Base-by-base conservation (phyloP, 805 yeast genomes). In the Candida ficus region DNA sequence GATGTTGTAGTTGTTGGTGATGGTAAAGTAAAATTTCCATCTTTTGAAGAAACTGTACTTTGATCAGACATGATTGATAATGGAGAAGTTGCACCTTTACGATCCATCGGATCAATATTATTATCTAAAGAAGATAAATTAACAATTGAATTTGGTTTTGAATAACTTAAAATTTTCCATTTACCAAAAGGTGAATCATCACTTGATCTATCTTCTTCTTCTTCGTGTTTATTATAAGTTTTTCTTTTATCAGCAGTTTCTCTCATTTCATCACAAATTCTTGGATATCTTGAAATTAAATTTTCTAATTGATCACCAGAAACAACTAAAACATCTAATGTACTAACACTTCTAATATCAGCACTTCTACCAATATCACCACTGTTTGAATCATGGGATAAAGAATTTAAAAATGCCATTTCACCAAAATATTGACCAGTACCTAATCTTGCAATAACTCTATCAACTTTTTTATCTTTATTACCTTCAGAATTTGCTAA, bases 381-480 rank as follows among this genome's bases (percentile, higher is more conserved):
- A 19, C 18, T 18, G 12, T 26, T 19, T 13, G 42, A 39, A 4
- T 43, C 35, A 34, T 62, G 56, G 19, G 65, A 59, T 17, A 78
- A 51, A 11, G 69, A 68, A 4, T 76, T 64, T 31, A 83, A 59
- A 49, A 83, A 83, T 0, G 86, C 75, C 80, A 83, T 79, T 57
- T 83, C 91, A 18, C 93, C 93, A 61, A 83, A 82, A 59, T 80
- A 82, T 26, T 78, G 71, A 17, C 84, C 86, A 13, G 76, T 60
- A 2, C 76, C 70, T 20, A 84, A 61, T 42, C 86, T 67, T 4
- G 85, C 88, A 29, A 78, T 56, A 1, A 71, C 63, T 27, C 62
- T 60, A 38, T 71, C 76, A 16, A 63, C 61, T 26, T 48, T 52
- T 22, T 47, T 45, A 9, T 47, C 51, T 22, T 35, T 42, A 38